Conservation (phyloP, 2,329 filamentous ascomycete species). For the Colletotrichum magnum region DNA sequence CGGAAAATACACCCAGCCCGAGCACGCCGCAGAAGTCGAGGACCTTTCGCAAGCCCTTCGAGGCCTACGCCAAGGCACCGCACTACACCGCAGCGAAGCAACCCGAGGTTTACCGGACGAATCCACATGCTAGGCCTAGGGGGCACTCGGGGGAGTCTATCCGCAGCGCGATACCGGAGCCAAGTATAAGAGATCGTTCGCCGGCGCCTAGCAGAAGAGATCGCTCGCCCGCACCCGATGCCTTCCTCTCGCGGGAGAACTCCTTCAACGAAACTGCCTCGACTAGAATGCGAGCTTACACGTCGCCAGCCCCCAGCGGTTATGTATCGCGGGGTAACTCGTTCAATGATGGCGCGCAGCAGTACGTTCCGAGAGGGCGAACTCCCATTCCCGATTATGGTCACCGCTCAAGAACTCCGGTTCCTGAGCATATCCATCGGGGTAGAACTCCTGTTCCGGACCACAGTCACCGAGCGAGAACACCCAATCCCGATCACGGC, state of each 20-base stretch:
- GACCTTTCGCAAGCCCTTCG: slow-evolving; percentile 76
- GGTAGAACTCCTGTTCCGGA: slow-evolving; percentile 27
- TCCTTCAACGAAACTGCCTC: slow-evolving; percentile 38
- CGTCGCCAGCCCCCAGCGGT: slow-evolving; percentile 32
- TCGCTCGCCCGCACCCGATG: slow-evolving; percentile 38
- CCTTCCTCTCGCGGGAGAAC: slow-evolving; percentile 42
- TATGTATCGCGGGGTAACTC: slow-evolving; percentile 39
- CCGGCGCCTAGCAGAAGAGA: slow-evolving; percentile 32
- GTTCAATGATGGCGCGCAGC: slow-evolving; percentile 39
- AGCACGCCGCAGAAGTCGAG: slow-evolving; percentile 72
- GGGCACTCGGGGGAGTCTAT: slow-evolving; percentile 60
- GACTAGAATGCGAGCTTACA: slow-evolving; percentile 41
- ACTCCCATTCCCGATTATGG: slow-evolving; percentile 22
- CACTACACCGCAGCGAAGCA: slow-evolving; percentile 76
- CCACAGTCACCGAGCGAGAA: slow-evolving; percentile 11
- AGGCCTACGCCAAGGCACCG: slow-evolving; percentile 76
- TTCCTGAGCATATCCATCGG: slow-evolving; percentile 8
- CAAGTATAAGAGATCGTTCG: slow-evolving; percentile 2
- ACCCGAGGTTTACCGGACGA: slow-evolving; percentile 68
- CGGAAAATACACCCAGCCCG: slow-evolving; percentile 67
- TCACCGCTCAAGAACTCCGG: slow-evolving; percentile 17
- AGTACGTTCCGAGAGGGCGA: slow-evolving; percentile 36
- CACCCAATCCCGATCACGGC: slow-evolving; percentile 32
- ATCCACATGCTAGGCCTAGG: slow-evolving; percentile 52
- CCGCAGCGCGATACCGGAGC: slow-evolving; percentile 32